phyloP scores from a whole-genome alignment of 208 protist genomes.

The Trypanosoma boissoni region DNA sequence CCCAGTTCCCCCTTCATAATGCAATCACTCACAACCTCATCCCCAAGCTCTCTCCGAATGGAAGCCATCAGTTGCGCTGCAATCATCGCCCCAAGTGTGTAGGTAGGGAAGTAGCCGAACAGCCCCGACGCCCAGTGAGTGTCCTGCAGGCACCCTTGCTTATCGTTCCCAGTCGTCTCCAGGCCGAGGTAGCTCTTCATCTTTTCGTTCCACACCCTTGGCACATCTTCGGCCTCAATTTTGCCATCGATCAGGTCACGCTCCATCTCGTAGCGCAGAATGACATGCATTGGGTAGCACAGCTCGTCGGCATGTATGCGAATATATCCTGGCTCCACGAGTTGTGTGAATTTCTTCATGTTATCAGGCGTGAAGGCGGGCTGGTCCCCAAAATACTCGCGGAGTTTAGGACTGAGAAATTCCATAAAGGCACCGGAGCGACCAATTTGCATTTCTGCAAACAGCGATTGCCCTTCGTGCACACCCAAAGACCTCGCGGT shows the following conservation, averaged over 20 bases:
- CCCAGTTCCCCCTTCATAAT: constrained; percentile 55
- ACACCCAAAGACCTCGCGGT: constrained; percentile 68
- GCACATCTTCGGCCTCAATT: constrained; percentile 75
- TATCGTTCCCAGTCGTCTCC: constrained; percentile 66
- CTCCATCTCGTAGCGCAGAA: constrained; percentile 90
- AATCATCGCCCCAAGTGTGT: constrained; percentile 80
- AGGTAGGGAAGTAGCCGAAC: constrained; percentile 90
- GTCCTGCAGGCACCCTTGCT: constrained; percentile 84
- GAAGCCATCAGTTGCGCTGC: constrained; percentile 78
- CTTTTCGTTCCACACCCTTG: constrained; percentile 78
- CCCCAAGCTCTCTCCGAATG: constrained; percentile 53
- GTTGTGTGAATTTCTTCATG: constrained; percentile 41
- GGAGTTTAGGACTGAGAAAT: constrained; percentile 43
- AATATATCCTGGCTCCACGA: constrained; percentile 70
- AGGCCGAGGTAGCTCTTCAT: constrained; percentile 85
- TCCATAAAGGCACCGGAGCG: constrained; percentile 54
- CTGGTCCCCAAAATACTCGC: constrained; percentile 48
- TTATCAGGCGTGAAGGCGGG: constrained; percentile 53
- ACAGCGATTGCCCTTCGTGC: constrained; percentile 90
- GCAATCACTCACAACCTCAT: constrained; percentile 35
- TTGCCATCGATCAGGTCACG: constrained; percentile 75
- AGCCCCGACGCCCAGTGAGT: constrained; percentile 79
- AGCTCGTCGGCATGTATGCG: constrained; percentile 88
- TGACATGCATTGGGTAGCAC: constrained; percentile 89
- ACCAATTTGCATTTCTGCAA: constrained; percentile 79